These are phyloP conservation scores for Phtheirospermum japonicum DNA, from an alignment of 257 asterid genomes.

Conservation along the genomic window DNA sequence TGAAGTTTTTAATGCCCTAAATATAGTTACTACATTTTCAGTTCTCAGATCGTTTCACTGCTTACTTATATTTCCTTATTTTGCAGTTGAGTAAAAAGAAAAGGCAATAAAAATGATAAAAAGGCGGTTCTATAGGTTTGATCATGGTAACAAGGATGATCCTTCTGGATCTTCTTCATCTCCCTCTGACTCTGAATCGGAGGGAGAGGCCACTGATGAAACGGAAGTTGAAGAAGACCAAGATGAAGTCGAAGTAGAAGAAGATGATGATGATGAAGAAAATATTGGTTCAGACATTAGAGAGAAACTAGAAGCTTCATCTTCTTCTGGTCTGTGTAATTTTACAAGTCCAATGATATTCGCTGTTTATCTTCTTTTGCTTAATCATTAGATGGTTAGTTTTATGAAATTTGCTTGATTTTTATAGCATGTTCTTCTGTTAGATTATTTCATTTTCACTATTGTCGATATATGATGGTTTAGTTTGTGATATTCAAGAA, in stretches of 20 bases:
- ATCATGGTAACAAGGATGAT: constrained; percentile 68
- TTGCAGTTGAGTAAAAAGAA: constrained; percentile 41
- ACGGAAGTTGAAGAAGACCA: constrained; percentile 46
- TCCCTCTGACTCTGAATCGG: constrained; percentile 62
- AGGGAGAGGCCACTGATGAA: constrained; percentile 49
- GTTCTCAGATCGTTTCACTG: constrained; percentile 7
- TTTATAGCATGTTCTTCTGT: background rate
- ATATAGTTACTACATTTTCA: background rate
- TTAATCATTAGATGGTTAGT: background rate
- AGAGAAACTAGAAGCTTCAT: constrained; percentile 39
- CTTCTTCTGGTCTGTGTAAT: constrained; percentile 48
- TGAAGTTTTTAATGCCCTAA: constrained; percentile 9
- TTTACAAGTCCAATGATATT: background rate
- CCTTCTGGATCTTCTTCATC: constrained; percentile 77
- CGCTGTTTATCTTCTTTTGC: background rate
- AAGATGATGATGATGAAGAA: constrained; percentile 35
- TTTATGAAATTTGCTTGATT: background rate
- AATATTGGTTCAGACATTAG: constrained; percentile 32
- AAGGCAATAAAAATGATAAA: constrained; percentile 57
- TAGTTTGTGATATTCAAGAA: background rate
- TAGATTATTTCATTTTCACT: background rate
- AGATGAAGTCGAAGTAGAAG: constrained; percentile 39
- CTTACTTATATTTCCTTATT: constrained; percentile 10
- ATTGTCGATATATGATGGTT: constrained; percentile 4
- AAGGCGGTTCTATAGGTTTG: constrained; percentile 74